A percentile compares a stretch with the other conserved stretches of the same genome.
Evolutionary conservation across 1,139 yeast genomes (phyloP).

Genomic region (Debaryomyces sp.): DNA sequence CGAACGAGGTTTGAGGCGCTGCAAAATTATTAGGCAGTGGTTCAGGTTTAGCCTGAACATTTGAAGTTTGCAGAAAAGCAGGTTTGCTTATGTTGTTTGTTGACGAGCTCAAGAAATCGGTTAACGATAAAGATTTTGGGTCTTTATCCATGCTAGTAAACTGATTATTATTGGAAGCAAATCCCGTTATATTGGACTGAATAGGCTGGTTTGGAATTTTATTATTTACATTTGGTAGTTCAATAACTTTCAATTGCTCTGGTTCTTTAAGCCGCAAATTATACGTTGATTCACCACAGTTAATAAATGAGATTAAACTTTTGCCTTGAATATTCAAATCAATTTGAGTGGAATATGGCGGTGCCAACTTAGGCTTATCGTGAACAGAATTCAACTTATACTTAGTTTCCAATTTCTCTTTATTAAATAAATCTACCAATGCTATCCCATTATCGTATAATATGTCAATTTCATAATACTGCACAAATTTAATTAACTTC

Average conservation of each 20-base stretch:
- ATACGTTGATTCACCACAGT: slow-evolving; percentile 39
- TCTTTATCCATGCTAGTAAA: background rate
- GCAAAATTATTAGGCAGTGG: background rate
- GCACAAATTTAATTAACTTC: slow-evolving; percentile 58
- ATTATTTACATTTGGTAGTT: background rate
- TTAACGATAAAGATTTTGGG: slow-evolving; percentile 6
- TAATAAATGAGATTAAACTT: slow-evolving; percentile 35
- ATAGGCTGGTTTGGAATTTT: background rate
- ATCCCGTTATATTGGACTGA: background rate
- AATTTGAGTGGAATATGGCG: slow-evolving; percentile 57
- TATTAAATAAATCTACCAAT: slow-evolving; percentile 59
- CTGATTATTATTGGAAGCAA: background rate
- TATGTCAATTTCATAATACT: slow-evolving; percentile 64
- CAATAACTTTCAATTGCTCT: slow-evolving; percentile 2
- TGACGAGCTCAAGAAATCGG: slow-evolving; percentile 7
- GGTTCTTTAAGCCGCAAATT: slow-evolving; percentile 22
- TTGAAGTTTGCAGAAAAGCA: background rate
- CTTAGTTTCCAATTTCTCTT: slow-evolving; percentile 42
- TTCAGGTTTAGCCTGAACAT: background rate
- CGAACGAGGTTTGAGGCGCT: background rate
- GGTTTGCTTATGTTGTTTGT: background rate
- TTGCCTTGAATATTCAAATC: slow-evolving; percentile 47
- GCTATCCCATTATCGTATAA: slow-evolving; percentile 36
- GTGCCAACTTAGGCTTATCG: slow-evolving; percentile 56
- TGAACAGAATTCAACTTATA: slow-evolving; percentile 47